Evolutionary conservation across 139 green algal species (phyloP), one percentile per base, ranked within the genome.

Genomic region (Coelastrella sp.): DNA sequence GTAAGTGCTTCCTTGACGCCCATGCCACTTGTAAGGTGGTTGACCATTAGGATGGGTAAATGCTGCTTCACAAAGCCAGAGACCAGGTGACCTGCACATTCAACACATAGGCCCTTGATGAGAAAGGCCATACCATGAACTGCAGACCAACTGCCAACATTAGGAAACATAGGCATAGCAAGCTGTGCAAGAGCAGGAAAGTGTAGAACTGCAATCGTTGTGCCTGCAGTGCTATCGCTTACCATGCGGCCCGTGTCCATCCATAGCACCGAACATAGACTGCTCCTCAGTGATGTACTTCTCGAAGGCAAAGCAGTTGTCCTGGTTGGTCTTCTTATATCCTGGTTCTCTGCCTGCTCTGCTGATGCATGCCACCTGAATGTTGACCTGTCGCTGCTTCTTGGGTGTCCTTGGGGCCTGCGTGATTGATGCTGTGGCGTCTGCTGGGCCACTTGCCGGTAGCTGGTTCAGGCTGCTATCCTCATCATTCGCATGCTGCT

Each of bases 321-420:
- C 96, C 91, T 98, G 97, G 92, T 98, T 98, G 13, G 93, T 96
- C 84, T 98, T 98, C 88, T 97, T 97, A 85, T 96, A 95, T 57
- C 94, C 96, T 14, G 95, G 96, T 92, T 98, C 96, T 22, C 92
- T 85, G 4, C 97, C 97, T 11, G 96, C 95, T 4, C 95, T 89
- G 0, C 95, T 97, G 90, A 98, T 95, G 88, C 94, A 97, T 3
- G 95, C 96, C 79, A 98, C 95, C 13, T 93, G 91, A 3, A 95
- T 5, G 23, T 57, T 16, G 68, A 76, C 68, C 68, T 76, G 68
- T 14, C 68, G 68, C 66, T 23, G 68, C 85, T 90, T 91, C 81
- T 59, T 32, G 23, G n/a, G 57, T 23, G 10, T 54, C 56, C 32
- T 76, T 22, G 58, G 7, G 71, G 56, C 47, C 73, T 47, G 7